phyloP scores from a whole-genome alignment of 805 yeast genomes.

The Ogataea methylovora region DNA sequence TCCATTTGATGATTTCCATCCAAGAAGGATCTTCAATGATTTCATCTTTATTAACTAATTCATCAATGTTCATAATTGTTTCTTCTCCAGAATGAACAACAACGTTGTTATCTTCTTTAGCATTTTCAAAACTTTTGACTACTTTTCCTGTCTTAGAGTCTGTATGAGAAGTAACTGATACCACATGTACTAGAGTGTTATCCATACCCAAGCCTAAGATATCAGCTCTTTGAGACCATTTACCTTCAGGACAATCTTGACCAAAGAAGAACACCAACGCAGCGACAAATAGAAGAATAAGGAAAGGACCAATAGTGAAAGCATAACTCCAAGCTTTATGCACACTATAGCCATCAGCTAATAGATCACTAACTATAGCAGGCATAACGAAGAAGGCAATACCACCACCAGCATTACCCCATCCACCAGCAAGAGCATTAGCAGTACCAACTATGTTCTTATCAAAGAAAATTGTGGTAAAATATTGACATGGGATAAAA shows the following conservation, averaged over 20 bases:
- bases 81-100: too few relatives aligned
- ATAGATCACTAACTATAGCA: conserved; percentile 14
- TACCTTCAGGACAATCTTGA: conserved; percentile 28
- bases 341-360: conserved; percentile 11
- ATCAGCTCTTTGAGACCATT: conserved; percentile 23
- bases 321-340: conserved; percentile 22
- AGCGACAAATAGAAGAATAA: conserved; percentile 22
- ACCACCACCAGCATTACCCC: conserved; percentile 28
- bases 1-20: conserved; percentile 8
- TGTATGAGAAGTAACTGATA: conserved; percentile 11
- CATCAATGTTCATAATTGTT: conserved; percentile 9
- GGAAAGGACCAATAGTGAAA: conserved; percentile 24
- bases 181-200: conserved; percentile 15
- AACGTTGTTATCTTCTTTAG: conserved; percentile 2
- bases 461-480: conserved; percentile 23
- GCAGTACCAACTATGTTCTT: conserved; percentile 23
- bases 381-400: conserved; percentile 27
- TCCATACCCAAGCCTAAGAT: conserved; percentile 18
- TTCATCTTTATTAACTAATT: conserved; percentile 15
- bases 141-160: conserved; percentile 4
- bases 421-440: conserved; percentile 24
- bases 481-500: conserved; percentile 23
- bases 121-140: conserved; percentile 1
- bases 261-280: conserved; percentile 17
- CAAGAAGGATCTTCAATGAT: conserved; percentile 20